These are phyloP conservation scores for Phytophthora ramorum DNA, from an alignment of 352 stramenopile genomes.

Conservation along the genomic window DNA sequence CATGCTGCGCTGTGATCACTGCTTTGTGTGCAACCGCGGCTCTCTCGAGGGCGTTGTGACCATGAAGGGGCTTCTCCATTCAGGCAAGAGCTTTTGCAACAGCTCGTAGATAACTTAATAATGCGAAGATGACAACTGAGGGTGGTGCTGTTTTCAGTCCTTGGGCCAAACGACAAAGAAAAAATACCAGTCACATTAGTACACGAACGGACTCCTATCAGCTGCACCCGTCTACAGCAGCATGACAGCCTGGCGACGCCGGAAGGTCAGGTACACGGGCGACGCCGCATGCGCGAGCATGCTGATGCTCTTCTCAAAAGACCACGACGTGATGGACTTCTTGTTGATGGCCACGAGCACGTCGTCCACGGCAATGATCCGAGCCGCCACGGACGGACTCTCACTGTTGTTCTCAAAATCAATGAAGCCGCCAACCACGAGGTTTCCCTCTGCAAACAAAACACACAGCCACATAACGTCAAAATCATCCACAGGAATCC, in stretches of 20 bases:
- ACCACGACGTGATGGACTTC: constrained; percentile 86
- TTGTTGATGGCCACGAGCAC: constrained; percentile 89
- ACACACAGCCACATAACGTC: constrained; percentile 7
- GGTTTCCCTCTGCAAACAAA: constrained; percentile 61
- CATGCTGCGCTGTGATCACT: constrained; percentile 85
- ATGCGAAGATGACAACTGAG: not conserved
- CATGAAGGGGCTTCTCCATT: constrained; percentile 62
- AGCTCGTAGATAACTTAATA: constrained; percentile 9
- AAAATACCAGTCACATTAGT: constrained; percentile 9
- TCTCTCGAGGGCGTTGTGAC: constrained; percentile 79
- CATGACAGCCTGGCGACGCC: constrained; percentile 63
- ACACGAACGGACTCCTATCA: constrained; percentile 24
- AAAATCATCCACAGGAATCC: constrained; percentile 2
- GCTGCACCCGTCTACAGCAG: constrained; percentile 54
- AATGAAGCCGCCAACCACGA: constrained; percentile 83
- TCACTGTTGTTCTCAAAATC: constrained; percentile 85
- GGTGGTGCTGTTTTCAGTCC: no score
- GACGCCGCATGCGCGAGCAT: constrained; percentile 80
- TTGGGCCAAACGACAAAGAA: no score
- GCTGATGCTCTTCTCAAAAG: constrained; percentile 88
- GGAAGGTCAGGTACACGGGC: constrained; percentile 88
- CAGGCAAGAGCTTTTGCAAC: constrained; percentile 39
- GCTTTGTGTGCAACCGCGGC: constrained; percentile 83
- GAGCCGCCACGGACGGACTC: constrained; percentile 77
- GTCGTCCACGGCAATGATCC: constrained; percentile 81